phyloP scores from a whole-genome alignment of 2,329 filamentous ascomycete genomes.

The Mariannaea elegans region DNA sequence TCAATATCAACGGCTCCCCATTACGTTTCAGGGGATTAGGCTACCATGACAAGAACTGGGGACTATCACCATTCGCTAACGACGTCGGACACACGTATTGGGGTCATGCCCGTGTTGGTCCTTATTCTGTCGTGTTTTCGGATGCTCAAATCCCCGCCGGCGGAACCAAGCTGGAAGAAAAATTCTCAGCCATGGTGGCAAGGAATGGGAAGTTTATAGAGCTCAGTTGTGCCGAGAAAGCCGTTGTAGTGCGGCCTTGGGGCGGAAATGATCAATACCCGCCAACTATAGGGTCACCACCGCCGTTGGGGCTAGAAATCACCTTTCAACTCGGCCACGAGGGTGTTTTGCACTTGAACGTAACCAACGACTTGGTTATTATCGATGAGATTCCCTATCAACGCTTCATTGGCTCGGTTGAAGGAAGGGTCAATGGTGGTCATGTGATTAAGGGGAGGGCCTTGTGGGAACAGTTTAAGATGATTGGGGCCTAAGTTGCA shows the following conservation, averaged over 20 bases:
- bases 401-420: background rate
- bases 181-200: background rate
- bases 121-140: slow-evolving; percentile 2
- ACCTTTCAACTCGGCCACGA: background rate
- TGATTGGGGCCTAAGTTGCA: too few relatives aligned
- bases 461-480: slow-evolving; percentile 1
- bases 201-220: background rate
- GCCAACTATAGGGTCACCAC: background rate
- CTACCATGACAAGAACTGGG: slow-evolving; percentile 8
- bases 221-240: background rate
- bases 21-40: background rate
- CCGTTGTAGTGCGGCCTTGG: slow-evolving; percentile 1
- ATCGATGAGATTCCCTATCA: background rate
- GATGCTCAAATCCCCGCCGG: background rate
- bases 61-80: background rate
- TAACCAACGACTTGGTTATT: background rate
- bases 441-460: background rate
- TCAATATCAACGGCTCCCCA: background rate
- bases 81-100: slow-evolving; percentile 1
- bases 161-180: background rate
- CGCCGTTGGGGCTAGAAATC: background rate
- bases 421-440: background rate
- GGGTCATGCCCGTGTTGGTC: slow-evolving; percentile 2
- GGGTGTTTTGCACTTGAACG: background rate
- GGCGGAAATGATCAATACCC: slow-evolving; percentile 2